Base-by-base conservation (phyloP, 495 filamentous ascomycete species). In the Parathielavia appendiculata region DNA sequence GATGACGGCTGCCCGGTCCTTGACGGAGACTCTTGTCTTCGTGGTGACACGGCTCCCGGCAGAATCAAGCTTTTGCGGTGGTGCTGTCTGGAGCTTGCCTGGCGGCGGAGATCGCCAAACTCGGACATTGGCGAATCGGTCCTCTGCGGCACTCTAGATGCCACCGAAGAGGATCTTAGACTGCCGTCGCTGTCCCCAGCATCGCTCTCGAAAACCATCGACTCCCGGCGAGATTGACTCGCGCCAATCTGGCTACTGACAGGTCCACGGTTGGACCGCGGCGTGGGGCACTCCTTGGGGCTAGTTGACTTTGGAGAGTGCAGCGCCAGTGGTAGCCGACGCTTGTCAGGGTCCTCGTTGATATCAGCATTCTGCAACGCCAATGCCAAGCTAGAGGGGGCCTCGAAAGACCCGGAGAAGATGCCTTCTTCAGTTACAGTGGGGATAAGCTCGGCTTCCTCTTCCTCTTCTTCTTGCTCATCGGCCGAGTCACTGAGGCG, bases 91-190 rank as follows among this genome's bases (percentile, higher is more conserved):
- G 85, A 83, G 66, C 86, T 88, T 19, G 86, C 78, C 57, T 86
- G 80, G 48, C 86, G 76, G 39, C 80, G 79, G 26, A 96, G 73
- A 60, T 86, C 86, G 41, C 87, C 71, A 64, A 81, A 81, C 56
- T 97, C 93, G 23, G 92, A 96, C 57, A 86, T 86, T 8, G 93
- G 93, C 10, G 95, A 97, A 59, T 97, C 91, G 6, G 89, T 92
- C 58, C 89, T 82, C 56, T 79, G 75, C 1, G 79, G 72, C 35
- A 73, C 80, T 17, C 85, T 79, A 0, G 89, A 82, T 57, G 90
- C 78, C 17, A 85, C 73, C n/a, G 88, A 88, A 1, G 88, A 89
- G n/a, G 91, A 91, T 54, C 81, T 75, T 32, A 87, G 79, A 69
- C 92, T 97, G 63, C 86, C 88, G 70, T 97, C 95, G 69, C 93